Evolutionary conservation across 2,329 filamentous ascomycete species (phyloP), one percentile per base, ranked within the genome.

Genomic region (Xenoacremonium recifei): DNA sequence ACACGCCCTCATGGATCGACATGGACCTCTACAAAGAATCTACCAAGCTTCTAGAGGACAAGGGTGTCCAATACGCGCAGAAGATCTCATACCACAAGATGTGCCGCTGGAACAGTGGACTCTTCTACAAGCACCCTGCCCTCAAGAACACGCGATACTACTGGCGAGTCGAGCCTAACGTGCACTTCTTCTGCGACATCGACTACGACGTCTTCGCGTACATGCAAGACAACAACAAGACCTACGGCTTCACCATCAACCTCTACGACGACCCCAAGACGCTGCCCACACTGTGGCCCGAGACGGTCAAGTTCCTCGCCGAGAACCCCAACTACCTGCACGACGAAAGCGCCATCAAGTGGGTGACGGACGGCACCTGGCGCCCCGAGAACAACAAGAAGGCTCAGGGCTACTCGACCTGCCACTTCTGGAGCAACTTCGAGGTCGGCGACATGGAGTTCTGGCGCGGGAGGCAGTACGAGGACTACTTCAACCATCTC

Each of bases 341-440:
- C 57, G 72, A 84, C 40, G 90, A 95, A 66, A 96, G 89, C 62
- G 91, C 93, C 44, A 80, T 92, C 69, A 76, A 79, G 23, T 99
- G 92, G 92, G 67, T 99, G 48, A 87, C 84, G 2, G 93, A 99
- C 64, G 81, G 79, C 48, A 67, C 76, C 42, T 78, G 84, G 35
- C 80, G 93, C 36, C 91, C 92, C 1, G 80, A 89, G 12, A 87
- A 95, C 65, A 89, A 89, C 61, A 64, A 76, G 40, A 81, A 84
- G 49, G 92, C 92, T 6, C 87, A 95, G 58, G 93, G 93, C 23
- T 99, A 96, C 73, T 95, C 89, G 23, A 97, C 93, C 3, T 99
- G 93, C 65, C 93, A 99, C 67, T 99, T 99, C 75, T 99, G 93
- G 93, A 93, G 85, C 59, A 99, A 99, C 68, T 99, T 99, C 58